phyloP scores from a whole-genome alignment of 805 yeast species.

The Priceomyces medius region DNA sequence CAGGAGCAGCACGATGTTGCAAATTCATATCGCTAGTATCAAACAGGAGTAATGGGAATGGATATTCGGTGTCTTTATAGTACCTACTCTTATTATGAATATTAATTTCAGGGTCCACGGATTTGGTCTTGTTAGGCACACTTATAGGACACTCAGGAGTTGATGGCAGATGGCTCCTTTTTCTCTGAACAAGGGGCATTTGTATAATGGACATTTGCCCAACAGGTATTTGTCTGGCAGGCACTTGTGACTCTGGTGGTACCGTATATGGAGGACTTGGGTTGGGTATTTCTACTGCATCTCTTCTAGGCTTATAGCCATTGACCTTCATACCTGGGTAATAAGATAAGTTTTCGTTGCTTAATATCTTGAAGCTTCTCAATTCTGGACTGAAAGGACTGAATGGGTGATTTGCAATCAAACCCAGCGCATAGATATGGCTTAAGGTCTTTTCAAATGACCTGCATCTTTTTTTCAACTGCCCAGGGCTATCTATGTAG shows the following conservation, averaged over 20 bases:
- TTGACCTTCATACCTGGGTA: conserved; percentile 6
- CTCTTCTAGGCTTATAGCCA: not conserved
- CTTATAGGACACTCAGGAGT: too few relatives aligned
- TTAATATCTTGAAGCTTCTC: not conserved
- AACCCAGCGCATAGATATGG: too few relatives aligned
- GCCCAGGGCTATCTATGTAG: conserved; percentile 14
- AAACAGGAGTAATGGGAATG: not conserved
- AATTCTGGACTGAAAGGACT: not conserved
- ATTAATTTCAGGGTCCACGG: not conserved
- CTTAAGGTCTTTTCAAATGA: not conserved
- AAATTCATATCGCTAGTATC: not conserved
- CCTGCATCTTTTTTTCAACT: conserved; percentile 1
- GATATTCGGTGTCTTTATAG: not conserved
- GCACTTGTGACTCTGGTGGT: not conserved
- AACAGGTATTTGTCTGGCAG: too few relatives aligned
- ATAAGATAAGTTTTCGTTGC: too few relatives aligned
- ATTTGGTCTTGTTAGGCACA: too few relatives aligned
- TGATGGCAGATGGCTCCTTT: not conserved
- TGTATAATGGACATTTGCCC: too few relatives aligned
- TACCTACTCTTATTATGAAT: not conserved
- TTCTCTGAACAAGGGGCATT: too few relatives aligned
- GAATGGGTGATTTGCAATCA: too few relatives aligned
- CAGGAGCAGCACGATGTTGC: not conserved
- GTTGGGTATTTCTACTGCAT: not conserved
- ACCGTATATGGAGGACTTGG: not conserved